Base-by-base conservation (phyloP, 768 basidiomycete genomes). In the Pleurotus tuoliensis region DNA sequence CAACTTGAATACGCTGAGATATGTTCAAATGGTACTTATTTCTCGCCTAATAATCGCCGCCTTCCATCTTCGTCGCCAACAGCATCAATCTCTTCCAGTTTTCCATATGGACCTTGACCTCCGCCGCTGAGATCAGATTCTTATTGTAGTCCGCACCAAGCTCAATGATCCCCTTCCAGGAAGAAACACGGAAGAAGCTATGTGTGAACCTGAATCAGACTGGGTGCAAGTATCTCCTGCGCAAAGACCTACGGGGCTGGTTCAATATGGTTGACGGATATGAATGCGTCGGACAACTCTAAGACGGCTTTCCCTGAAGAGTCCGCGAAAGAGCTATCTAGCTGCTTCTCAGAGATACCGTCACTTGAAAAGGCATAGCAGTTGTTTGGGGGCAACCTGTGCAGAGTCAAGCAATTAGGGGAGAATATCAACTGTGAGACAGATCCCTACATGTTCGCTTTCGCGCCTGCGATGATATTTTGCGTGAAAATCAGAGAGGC, bases 191-290 rank as follows among this genome's bases (percentile, higher is more conserved):
- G 58, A 68, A 68, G 53, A 65, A 69, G n/a, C 64, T 65, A 46
- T 27, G 39, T 16, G 45, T 9, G 30, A 3, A 3, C 30, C 9
- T 11, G 9, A 30, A 30, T 8, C 30, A 30, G 9, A 11, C 7
- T 30, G 4, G 22, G 20, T 22, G 38, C 20, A 18, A 54, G 11
- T 22, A 3, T 40, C 25, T 41, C 13, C 12, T 15, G 46, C 46
- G 16, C 12, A 53, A 40, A 9, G 16, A 66, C 68, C 48, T 61
- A 69, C 69, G 69, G 67, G 2, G 63, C 67, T 18, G 69, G 68
- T 41, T 67, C 61, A 2, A 51, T 54, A 45, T 61, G 56, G 48
- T 69, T 69, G 39, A 69, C 3, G 2, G 63, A 58, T 5, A 63
- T 60, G 50, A 68, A 64, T 56, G 61, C 64, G 11, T 63, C 61